phyloP scores from a whole-genome alignment of 768 basidiomycete genomes.

The Gyrodon lividus region DNA sequence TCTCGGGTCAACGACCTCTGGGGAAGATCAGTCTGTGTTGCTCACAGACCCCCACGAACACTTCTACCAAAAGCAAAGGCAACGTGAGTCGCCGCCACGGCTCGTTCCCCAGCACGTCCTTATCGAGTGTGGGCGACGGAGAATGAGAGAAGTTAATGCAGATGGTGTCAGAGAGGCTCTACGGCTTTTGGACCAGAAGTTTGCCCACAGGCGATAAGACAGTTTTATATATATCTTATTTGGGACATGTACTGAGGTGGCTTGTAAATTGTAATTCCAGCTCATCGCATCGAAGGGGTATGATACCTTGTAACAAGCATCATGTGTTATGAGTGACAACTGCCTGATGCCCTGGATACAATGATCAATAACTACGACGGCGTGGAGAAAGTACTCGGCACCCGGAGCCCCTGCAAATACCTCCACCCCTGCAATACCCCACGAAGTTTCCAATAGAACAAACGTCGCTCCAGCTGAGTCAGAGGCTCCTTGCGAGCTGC shows the following conservation, averaged over 20 bases:
- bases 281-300: conserved; percentile 3
- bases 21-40: conserved; percentile 40
- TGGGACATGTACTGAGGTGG: background rate
- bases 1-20: conserved; percentile 6
- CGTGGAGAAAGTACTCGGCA: background rate
- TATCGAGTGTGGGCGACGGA: conserved; percentile 59
- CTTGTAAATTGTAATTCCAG: conserved; percentile 1
- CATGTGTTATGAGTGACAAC: background rate
- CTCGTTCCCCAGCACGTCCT: conserved; percentile 63
- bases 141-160: conserved; percentile 63
- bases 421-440: conserved; percentile 27
- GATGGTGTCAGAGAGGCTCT: conserved; percentile 76
- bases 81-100: conserved; percentile 44
- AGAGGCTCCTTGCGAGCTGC: conserved; percentile 19
- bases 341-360: background rate
- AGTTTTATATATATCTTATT: background rate
- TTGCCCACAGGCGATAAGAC: conserved; percentile 38
- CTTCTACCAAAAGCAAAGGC: conserved; percentile 45
- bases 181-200: conserved; percentile 67
- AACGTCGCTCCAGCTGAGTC: conserved; percentile 33
- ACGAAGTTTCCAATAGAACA: conserved; percentile 40
- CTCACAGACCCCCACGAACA: conserved; percentile 55
- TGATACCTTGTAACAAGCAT: background rate
- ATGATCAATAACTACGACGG: background rate
- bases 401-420: conserved; percentile 5